Percentiles rank a stretch among this genome's conserved stretches.
Evolutionary conservation across 2,329 filamentous ascomycete genomes (phyloP).

Genomic region (Arthrobotrys entomopaga): DNA sequence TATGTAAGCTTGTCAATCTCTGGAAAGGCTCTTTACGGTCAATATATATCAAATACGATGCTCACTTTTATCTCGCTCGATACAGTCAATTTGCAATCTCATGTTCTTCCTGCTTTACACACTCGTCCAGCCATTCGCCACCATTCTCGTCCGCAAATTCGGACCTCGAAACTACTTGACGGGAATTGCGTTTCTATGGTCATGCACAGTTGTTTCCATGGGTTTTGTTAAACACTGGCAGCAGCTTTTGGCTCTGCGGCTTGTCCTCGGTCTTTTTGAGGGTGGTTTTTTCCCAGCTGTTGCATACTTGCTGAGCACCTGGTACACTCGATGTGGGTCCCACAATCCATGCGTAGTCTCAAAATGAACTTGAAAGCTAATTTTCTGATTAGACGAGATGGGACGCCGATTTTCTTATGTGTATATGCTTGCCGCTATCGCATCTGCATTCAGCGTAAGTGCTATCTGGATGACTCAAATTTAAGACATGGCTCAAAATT

Average conservation of each 20-base stretch:
- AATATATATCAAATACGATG: too few species aligned
- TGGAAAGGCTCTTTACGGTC: too few species aligned
- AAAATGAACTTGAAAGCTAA: background rate
- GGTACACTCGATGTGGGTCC: slow-evolving; percentile 73
- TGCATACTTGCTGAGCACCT: slow-evolving; percentile 76
- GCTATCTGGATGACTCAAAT: slow-evolving; percentile 12
- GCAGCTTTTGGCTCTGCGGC: slow-evolving; percentile 68
- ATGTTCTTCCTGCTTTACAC: slow-evolving; percentile 65
- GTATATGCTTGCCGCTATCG: slow-evolving; percentile 66
- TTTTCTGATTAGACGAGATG: slow-evolving; percentile 50
- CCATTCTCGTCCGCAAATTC: slow-evolving; percentile 73
- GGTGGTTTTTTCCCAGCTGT: slow-evolving; percentile 75
- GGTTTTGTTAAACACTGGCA: slow-evolving; percentile 69
- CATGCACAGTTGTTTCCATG: slow-evolving; percentile 71
- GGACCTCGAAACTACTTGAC: slow-evolving; percentile 71
- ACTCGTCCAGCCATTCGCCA: slow-evolving; percentile 76
- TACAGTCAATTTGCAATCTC: slow-evolving; percentile 36
- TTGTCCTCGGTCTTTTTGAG: slow-evolving; percentile 73
- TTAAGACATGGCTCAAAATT: too few species aligned
- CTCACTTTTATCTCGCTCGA: background rate
- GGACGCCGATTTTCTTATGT: slow-evolving; percentile 62
- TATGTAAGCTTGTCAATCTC: slow-evolving; percentile 13
- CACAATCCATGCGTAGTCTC: background rate
- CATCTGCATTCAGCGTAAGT: slow-evolving; percentile 66
- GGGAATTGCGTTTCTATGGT: slow-evolving; percentile 69